Evolutionary conservation across 2,329 filamentous ascomycete species (phyloP).

Genomic region (Nectriaceae sp.): DNA sequence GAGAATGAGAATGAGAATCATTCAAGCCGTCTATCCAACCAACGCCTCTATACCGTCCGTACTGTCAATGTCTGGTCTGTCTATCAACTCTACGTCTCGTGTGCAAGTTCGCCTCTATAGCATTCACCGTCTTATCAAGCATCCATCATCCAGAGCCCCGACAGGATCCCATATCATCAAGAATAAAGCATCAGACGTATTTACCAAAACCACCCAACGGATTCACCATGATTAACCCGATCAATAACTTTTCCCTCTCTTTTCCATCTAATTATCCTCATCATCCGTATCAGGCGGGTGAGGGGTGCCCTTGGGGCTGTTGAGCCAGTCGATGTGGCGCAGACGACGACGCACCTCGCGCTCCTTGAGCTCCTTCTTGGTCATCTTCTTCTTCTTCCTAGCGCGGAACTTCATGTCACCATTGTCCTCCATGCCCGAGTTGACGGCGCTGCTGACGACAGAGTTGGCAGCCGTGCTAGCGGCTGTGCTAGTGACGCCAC

Average conservation of each 20-base stretch:
- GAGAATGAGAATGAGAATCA: no score
- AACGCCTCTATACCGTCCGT: slow-evolving; percentile 19
- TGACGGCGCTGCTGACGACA: slow-evolving; percentile 62
- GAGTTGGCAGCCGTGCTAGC: slow-evolving; percentile 58
- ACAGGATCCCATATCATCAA: not conserved
- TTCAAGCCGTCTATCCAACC: slow-evolving; percentile 8
- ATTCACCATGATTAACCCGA: slow-evolving; percentile 1
- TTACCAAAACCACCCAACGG: slow-evolving; percentile 2
- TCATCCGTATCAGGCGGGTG: slow-evolving; percentile 78
- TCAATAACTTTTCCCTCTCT: slow-evolving; percentile 1
- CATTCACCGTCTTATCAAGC: not conserved
- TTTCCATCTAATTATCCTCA: slow-evolving; percentile 50
- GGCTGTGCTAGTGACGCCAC: slow-evolving; percentile 54
- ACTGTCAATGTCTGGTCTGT: slow-evolving; percentile 18
- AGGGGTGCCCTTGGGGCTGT: slow-evolving; percentile 81
- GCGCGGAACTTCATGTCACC: slow-evolving; percentile 82
- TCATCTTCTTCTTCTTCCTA: slow-evolving; percentile 98
- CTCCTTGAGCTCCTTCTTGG: slow-evolving; percentile 94
- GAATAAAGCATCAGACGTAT: not conserved
- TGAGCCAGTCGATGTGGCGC: slow-evolving; percentile 84
- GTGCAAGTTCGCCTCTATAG: slow-evolving; percentile 7
- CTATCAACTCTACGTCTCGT: slow-evolving; percentile 18
- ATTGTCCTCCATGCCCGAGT: slow-evolving; percentile 82
- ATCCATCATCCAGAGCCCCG: not conserved
- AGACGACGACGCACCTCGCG: slow-evolving; percentile 82